phyloP scores from a whole-genome alignment of 1,284 basidiomycete species.

The Boletus coffeatus region DNA sequence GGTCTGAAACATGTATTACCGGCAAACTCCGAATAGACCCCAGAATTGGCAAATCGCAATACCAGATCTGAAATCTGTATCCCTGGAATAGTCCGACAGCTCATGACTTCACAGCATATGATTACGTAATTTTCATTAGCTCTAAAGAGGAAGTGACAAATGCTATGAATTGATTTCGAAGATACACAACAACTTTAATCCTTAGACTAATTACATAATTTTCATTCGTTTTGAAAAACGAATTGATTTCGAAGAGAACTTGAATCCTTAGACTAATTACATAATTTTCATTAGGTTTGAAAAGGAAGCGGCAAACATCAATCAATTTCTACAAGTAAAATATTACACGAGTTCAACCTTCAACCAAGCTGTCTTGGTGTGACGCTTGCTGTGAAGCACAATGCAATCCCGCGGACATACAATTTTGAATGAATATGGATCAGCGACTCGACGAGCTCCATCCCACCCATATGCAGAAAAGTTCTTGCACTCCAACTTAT shows the following conservation, averaged over 20 bases:
- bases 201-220: background rate
- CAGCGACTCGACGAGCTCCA: background rate
- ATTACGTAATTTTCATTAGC: background rate
- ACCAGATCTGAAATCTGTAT: background rate
- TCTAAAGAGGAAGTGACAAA: background rate
- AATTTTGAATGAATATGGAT: background rate
- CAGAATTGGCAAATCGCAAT: background rate
- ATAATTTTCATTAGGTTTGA: background rate
- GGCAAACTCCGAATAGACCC: background rate
- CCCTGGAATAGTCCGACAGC: background rate
- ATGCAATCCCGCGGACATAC: background rate
- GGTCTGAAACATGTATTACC: background rate
- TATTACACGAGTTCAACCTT: background rate
- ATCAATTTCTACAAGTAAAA: background rate
- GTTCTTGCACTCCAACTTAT: background rate
- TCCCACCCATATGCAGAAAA: background rate
- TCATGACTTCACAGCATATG: background rate
- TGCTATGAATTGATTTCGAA: background rate
- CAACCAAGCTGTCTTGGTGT: background rate
- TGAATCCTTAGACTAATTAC: too few species aligned
- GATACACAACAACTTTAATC: background rate
- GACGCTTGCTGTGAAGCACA: background rate
- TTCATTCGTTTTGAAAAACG: background rate
- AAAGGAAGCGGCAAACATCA: background rate
- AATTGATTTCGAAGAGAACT: too few species aligned